Evolutionary conservation across 2,329 filamentous ascomycete species (phyloP).

Genomic region (Ophiostoma sp.): DNA sequence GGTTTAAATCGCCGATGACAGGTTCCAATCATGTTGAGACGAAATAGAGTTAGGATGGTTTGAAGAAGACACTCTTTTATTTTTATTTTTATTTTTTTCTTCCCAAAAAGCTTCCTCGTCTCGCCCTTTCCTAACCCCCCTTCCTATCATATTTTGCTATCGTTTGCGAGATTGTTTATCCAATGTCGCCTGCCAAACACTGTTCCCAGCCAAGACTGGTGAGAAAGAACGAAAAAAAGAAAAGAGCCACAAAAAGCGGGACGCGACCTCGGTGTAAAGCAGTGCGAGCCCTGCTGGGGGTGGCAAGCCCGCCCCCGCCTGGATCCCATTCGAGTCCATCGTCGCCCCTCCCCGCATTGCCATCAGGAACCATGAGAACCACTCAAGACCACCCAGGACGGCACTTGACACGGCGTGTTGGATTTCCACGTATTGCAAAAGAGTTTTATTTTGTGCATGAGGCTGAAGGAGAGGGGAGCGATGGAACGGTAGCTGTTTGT

Average conservation of each 20-base stretch:
- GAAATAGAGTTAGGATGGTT: neutral
- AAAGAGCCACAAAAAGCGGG: slow-evolving; percentile 6
- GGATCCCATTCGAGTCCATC: too few species aligned
- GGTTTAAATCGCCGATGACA: neutral
- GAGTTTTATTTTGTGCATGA: neutral
- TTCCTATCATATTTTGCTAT: neutral
- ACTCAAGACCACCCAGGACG: neutral
- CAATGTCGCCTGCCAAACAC: neutral
- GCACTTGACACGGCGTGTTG: slow-evolving; percentile 7
- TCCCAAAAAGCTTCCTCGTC: neutral
- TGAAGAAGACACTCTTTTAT: neutral
- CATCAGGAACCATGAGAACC: neutral
- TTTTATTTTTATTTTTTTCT: neutral
- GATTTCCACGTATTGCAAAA: neutral
- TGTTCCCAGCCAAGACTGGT: neutral
- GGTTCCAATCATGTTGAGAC: neutral
- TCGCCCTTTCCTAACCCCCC: neutral
- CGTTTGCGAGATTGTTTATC: neutral
- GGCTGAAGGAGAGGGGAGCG: neutral
- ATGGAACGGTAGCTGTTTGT: neutral
- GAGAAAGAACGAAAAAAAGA: neutral
- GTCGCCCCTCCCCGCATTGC: neutral
- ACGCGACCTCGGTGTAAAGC: neutral
- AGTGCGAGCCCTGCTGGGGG: neutral
- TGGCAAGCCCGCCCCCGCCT: neutral